Evolutionary conservation across 2,329 filamentous ascomycete species (phyloP), one percentile per base, ranked within the genome.

Genomic region (Periglandula ipomoeae): DNA sequence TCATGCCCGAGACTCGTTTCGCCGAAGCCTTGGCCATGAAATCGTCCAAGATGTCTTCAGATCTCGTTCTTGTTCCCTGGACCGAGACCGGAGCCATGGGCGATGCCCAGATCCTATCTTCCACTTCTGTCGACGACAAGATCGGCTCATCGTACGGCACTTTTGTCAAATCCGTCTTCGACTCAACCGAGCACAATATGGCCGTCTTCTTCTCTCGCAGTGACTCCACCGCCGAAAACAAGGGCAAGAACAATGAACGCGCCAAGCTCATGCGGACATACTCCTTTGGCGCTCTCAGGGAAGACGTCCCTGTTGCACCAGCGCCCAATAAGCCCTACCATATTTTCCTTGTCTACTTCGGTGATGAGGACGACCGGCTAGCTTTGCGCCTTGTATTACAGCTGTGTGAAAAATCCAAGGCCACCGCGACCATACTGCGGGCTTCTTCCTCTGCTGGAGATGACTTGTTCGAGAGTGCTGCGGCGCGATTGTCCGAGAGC

Each of bases 61-160:
- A 91, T 58, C 77, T 91, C 23, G 74, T 95, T 5, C 73, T 97
- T 3, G 77, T 97, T 5, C 91, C 91, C 0, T 97, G 93, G 91
- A 91, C 85, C 57, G 87, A 94, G 57, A 84, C 82, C 0, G 89
- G 88, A 11, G 81, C 79, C 52, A 76, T 91, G 56, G 78, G 76
- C 8, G 89, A 96, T 70, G 52, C 57, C 53, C 59, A 55, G 50
- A 56, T 52, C 49, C 58, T 60, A 50, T 60, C 54, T 1, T 55
- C 56, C 11, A 51, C 55, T 11, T 52, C 49, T 49, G 52, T 68
- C 63, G 39, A 59, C 37, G 58, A 65, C 61, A 64, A 74, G 58
- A 54, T 69, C 40, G 61, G 69, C 4, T 67, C 64, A 0, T 55
- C 76, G 0, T 91, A 95, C 62, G 77, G 83, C 5, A 70, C 78